Evolutionary conservation across 2,329 filamentous ascomycete genomes (phyloP).

Genomic region (Dothistroma septosporum): DNA sequence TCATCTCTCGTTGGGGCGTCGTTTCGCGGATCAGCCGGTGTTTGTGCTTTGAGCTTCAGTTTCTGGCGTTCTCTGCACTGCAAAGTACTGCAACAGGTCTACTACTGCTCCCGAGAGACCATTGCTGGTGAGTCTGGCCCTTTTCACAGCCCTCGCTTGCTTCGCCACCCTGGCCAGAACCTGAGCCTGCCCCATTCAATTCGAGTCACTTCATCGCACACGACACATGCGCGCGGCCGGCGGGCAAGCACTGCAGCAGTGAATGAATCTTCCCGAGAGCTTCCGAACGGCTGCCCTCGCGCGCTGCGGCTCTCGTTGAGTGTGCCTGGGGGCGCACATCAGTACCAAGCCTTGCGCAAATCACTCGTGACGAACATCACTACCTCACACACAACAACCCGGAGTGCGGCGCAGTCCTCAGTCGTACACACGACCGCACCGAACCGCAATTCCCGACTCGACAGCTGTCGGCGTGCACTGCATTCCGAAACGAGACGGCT

Average conservation of each 20-base stretch:
- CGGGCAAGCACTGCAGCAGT: neutral
- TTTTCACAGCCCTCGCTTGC: constrained; percentile 2
- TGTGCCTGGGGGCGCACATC: neutral
- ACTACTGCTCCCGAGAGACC: neutral
- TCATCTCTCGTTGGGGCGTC: constrained; percentile 6
- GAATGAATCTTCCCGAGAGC: neutral
- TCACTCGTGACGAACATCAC: neutral
- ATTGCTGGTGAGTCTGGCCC: constrained; percentile 5
- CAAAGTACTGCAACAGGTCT: neutral
- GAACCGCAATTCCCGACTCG: neutral
- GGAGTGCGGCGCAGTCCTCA: neutral
- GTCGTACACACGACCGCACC: neutral
- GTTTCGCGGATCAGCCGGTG: constrained; percentile 8
- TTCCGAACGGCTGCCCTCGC: neutral
- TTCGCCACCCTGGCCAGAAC: neutral
- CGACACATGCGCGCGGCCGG: neutral
- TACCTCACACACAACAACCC: neutral
- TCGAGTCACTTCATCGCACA: neutral
- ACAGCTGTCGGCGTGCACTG: constrained; percentile 1
- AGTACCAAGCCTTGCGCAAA: neutral
- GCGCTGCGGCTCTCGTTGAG: neutral
- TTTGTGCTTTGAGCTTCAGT: constrained; percentile 10
- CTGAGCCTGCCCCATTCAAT: neutral
- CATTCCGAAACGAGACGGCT: neutral
- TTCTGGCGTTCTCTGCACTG: constrained; percentile 1